These are phyloP conservation scores for Lanzia echinophila DNA, from an alignment of 2,329 filamentous ascomycete species.

Conservation along the genomic window DNA sequence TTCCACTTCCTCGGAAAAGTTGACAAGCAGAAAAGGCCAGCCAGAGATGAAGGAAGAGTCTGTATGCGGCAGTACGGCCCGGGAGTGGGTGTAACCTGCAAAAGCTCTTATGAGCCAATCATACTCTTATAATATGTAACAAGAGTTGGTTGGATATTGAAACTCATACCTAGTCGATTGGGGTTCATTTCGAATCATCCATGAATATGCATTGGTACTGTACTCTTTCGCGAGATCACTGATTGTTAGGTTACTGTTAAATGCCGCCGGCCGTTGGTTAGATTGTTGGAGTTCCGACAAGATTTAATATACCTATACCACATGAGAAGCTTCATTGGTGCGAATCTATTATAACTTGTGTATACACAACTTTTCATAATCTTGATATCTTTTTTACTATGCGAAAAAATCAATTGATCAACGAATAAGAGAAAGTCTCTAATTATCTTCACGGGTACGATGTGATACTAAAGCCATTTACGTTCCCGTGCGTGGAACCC, in stretches of 20 bases:
- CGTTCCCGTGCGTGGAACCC: constrained; percentile 10
- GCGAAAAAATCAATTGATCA: background rate
- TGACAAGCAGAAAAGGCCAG: background rate
- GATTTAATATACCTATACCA: background rate
- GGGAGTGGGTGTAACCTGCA: background rate
- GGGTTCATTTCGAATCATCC: no score
- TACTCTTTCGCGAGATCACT: no score
- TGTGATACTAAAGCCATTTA: constrained; percentile 7
- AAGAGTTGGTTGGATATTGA: no score
- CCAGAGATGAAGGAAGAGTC: background rate
- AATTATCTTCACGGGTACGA: constrained; percentile 2
- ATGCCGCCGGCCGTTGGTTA: background rate
- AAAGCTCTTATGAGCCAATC: background rate
- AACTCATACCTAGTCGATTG: no score
- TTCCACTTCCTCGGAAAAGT: constrained; percentile 6
- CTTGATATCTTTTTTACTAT: background rate
- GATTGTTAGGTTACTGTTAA: no score
- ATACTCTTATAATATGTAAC: background rate
- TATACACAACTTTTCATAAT: background rate
- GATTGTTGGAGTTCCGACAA: background rate
- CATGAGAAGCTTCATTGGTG: constrained; percentile 1
- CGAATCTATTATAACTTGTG: background rate
- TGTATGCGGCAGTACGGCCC: background rate
- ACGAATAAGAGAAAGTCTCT: background rate
- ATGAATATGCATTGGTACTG: no score